Conservation (phyloP, 345 rosid species). For the Citrus glauca region DNA sequence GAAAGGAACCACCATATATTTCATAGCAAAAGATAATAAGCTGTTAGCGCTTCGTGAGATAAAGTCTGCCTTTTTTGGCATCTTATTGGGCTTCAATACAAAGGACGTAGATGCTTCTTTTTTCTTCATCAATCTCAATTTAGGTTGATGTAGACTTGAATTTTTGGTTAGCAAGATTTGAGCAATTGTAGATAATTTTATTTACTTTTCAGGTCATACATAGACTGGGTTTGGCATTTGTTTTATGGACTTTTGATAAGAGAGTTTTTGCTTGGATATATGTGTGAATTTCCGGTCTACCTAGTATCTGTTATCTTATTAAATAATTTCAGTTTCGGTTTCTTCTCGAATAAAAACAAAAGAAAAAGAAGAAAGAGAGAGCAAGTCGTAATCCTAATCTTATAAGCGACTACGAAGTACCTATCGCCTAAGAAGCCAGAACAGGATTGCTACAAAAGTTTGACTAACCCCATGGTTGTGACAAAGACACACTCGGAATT, state of each 20-base stretch:
- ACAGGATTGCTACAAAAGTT: constrained; percentile 17
- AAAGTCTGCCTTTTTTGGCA: background rate
- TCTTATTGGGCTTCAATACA: background rate
- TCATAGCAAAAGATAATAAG: background rate
- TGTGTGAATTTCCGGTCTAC: background rate
- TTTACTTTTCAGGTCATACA: background rate
- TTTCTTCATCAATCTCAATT: background rate
- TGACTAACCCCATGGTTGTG: constrained; percentile 80
- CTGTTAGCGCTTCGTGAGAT: background rate
- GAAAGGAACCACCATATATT: background rate
- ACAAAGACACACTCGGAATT: constrained; percentile 55
- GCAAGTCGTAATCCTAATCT: background rate
- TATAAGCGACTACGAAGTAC: constrained; percentile 5
- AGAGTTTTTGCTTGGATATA: background rate
- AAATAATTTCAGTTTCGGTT: background rate
- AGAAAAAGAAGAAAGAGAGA: background rate
- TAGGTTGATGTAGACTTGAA: background rate
- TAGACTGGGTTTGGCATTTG: background rate
- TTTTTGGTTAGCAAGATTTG: background rate
- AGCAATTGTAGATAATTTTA: background rate
- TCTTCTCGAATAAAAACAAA: background rate
- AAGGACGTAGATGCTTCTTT: background rate
- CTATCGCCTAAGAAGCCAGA: constrained; percentile 8
- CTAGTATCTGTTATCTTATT: background rate
- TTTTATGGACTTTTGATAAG: too few relatives aligned